These are phyloP conservation scores for Chrysoporthe deuterocubensis DNA, from an alignment of 2,329 filamentous ascomycete genomes.

Conservation along the genomic window DNA sequence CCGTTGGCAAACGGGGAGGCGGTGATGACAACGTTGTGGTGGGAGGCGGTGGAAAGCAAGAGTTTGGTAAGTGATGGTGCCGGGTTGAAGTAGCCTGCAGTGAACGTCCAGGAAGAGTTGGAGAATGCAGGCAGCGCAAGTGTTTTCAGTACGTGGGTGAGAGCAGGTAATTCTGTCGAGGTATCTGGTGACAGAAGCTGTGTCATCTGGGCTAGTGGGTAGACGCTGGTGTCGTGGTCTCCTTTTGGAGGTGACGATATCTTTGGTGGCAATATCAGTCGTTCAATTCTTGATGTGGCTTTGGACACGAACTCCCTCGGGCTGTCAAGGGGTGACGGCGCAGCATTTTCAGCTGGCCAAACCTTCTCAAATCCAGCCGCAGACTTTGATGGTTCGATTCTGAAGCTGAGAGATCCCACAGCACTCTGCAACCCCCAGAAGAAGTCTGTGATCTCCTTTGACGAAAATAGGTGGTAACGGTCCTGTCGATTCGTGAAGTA, in stretches of 20 bases:
- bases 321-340: conserved; percentile 73
- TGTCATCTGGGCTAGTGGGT: conserved; percentile 86
- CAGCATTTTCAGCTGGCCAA: conserved; percentile 78
- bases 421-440: conserved; percentile 78
- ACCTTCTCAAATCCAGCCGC: conserved; percentile 62
- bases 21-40: conserved; percentile 81
- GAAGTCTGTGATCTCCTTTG: conserved; percentile 78
- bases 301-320: conserved; percentile 70
- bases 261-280: conserved; percentile 64
- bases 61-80: conserved; percentile 81
- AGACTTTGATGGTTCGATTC: conserved; percentile 66
- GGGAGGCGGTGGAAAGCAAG: conserved; percentile 73
- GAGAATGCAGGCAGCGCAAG: conserved; percentile 67
- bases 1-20: conserved; percentile 94
- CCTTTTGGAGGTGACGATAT: conserved; percentile 27
- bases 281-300: conserved; percentile 68
- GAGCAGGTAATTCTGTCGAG: conserved; percentile 85
- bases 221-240: conserved; percentile 70
- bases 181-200: conserved; percentile 78
- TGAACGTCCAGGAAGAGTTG: conserved; percentile 88
- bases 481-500: conserved; percentile 98
- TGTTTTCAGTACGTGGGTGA: conserved; percentile 73
- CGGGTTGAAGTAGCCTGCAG: conserved; percentile 98
- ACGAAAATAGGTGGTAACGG: conserved; percentile 89
- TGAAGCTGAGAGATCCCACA: conserved; percentile 80